These are phyloP conservation scores for Ichthyophthirius multifiliis DNA, from an alignment of 169 alveolate species.

Conservation along the genomic window DNA sequence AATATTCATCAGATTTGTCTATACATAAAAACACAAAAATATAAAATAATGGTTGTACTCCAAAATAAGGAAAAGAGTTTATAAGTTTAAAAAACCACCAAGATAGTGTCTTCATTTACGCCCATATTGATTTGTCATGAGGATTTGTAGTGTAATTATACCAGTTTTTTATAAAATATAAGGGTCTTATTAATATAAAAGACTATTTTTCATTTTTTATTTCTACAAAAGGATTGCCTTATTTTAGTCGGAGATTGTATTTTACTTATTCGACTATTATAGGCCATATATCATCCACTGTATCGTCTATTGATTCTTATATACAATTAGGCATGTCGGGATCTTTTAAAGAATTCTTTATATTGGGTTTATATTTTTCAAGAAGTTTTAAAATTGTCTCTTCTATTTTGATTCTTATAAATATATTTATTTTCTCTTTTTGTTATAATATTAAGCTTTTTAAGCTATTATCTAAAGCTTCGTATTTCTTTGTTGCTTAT, in stretches of 20 bases:
- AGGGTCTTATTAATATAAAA: conserved; percentile 13
- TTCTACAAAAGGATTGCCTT: conserved; percentile 8
- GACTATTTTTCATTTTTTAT: not conserved
- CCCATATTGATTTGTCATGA: conserved; percentile 18
- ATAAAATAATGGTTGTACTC: conserved; percentile 16
- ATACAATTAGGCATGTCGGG: conserved; percentile 34
- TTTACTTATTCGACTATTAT: conserved; percentile 16
- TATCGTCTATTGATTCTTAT: not conserved
- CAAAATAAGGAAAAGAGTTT: conserved; percentile 19
- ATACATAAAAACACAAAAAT: conserved; percentile 17
- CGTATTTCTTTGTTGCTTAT: not conserved
- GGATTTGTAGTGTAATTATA: conserved; percentile 27
- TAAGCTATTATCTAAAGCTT: not conserved
- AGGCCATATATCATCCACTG: conserved; percentile 26
- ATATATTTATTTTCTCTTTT: conserved; percentile 21
- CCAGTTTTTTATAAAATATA: conserved; percentile 14
- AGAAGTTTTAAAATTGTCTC: conserved; percentile 3
- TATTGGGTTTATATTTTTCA: conserved; percentile 19
- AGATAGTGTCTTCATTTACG: conserved; percentile 14
- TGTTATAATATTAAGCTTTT: not conserved
- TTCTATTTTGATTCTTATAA: conserved; percentile 26
- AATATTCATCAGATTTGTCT: conserved; percentile 34
- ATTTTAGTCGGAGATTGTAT: conserved; percentile 21
- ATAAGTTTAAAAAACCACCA: conserved; percentile 24
- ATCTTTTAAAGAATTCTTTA: conserved; percentile 6